Evolutionary conservation across 78 protist species (phyloP).

Genomic region (Chrysochromulina parva): DNA sequence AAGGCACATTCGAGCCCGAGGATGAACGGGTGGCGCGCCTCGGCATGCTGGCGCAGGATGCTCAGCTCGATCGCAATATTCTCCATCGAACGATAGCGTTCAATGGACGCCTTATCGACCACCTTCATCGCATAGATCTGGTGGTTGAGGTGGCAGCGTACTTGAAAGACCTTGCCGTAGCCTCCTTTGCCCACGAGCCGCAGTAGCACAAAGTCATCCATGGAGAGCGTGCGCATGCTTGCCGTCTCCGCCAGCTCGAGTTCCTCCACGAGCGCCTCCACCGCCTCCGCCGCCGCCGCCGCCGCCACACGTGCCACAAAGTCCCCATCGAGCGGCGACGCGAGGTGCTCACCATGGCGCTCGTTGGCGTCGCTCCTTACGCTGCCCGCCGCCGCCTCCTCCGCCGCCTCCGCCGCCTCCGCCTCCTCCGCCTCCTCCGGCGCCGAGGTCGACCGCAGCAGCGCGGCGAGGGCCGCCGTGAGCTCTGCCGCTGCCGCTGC

Average conservation of each 20-base stretch:
- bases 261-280: not conserved
- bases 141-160: not conserved
- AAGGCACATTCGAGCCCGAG: not conserved
- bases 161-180: constrained; percentile 8
- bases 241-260: not conserved
- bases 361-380: too few species aligned
- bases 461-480: too few species aligned
- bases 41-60: not conserved
- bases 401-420: too few species aligned
- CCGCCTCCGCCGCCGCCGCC: not conserved
- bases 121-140: not conserved
- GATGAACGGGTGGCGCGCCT: constrained; percentile 3
- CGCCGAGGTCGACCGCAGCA: too few species aligned
- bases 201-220: not conserved
- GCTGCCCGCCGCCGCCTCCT: too few species aligned
- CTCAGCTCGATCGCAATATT: not conserved
- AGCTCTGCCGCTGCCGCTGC: too few species aligned
- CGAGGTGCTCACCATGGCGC: too few species aligned
- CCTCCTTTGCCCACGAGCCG: not conserved
- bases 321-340: too few species aligned
- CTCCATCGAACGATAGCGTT: not conserved
- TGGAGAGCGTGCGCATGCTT: not conserved
- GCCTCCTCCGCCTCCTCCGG: too few species aligned
- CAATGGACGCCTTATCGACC: not conserved
- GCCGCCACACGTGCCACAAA: not conserved